Evolutionary conservation across 257 asterid species (phyloP), one percentile per base, ranked within the genome.

Genomic region (Primulina eburnea): DNA sequence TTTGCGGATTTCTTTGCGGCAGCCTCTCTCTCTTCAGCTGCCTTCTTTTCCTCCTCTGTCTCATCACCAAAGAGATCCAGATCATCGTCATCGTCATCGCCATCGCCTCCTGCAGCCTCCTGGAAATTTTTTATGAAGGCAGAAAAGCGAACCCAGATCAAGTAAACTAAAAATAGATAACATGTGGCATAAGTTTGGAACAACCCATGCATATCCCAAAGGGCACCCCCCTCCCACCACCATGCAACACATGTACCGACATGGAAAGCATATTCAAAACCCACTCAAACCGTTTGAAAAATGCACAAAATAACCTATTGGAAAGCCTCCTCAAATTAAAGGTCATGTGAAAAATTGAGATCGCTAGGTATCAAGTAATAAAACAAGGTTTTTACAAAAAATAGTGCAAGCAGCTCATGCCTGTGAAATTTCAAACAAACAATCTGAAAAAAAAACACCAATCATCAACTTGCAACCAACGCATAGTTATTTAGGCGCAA

Each of bases 41-140:
- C 98, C 82, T 86, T 87, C 89, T 90, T 90, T 62, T 93, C 98
- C 77, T 93, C 98, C 86, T 93, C 98, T 3, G 98, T 93, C 80
- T 88, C 98, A 33, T 93, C 98, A 20, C 97, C 96, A 43, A 93
- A 93, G 77, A 90, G 96, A 79, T 90, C 97, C 35, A 90, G 87
- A 67, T 93, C 98, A 30, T 92, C 96, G 1, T 86, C 89, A 0
- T 77, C 90, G 5, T 68, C 90, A 7, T 68, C 90, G 1, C 56
- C 90, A 7, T 68, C 90, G 1, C 56, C 91, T 10, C 56, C 83
- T 56, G 85, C 81, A 52, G 84, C 77, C 65, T 68, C 87, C 92
- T 90, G 82, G 11, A 29, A 71, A 58, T 50, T 47, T 17, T 55
- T 59, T 4, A 18, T 1, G 3, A 21, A 18, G 34, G 18, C 38